Evolutionary conservation across 352 stramenopile genomes (phyloP).

Genomic region (Pythium inflatum): DNA sequence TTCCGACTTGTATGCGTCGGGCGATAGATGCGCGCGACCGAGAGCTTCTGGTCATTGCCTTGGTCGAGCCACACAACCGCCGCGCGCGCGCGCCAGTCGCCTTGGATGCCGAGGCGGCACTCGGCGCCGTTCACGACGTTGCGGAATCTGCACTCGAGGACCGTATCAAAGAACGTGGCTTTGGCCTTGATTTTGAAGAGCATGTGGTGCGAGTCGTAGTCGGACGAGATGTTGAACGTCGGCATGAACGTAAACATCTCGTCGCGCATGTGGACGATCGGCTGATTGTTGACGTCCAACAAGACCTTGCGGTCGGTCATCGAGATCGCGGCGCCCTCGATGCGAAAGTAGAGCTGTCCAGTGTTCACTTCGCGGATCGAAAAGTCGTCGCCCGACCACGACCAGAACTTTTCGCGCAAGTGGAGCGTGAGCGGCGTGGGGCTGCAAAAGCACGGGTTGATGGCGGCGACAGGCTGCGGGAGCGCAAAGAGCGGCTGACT

Average conservation of each 20-base stretch:
- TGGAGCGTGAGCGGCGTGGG: slow-evolving; percentile 29
- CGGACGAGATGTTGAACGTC: slow-evolving; percentile 25
- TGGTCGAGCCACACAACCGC: slow-evolving; percentile 29
- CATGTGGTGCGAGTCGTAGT: neutral
- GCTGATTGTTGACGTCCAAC: neutral
- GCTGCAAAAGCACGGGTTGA: slow-evolving; percentile 24
- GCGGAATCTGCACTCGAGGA: slow-evolving; percentile 24
- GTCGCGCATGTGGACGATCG: slow-evolving; percentile 29
- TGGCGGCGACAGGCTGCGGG: slow-evolving; percentile 20
- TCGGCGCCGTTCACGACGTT: slow-evolving; percentile 12
- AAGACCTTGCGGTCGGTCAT: neutral
- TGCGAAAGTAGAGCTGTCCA: slow-evolving; percentile 18
- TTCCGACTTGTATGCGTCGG: slow-evolving; percentile 18
- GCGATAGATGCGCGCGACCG: slow-evolving; percentile 29
- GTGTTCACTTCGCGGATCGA: slow-evolving; percentile 31
- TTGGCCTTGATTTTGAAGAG: slow-evolving; percentile 31
- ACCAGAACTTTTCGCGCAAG: slow-evolving; percentile 32
- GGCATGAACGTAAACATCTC: slow-evolving; percentile 24
- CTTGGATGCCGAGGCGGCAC: slow-evolving; percentile 22
- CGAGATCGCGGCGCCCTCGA: slow-evolving; percentile 4
- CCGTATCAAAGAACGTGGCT: slow-evolving; percentile 12
- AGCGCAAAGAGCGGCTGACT: slow-evolving; percentile 11
- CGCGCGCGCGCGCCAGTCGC: slow-evolving; percentile 28
- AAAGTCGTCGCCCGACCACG: slow-evolving; percentile 35
- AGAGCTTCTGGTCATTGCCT: neutral